These are phyloP conservation scores for Blastocystis sp. DNA, from an alignment of 352 stramenopile species.

Conservation along the genomic window DNA sequence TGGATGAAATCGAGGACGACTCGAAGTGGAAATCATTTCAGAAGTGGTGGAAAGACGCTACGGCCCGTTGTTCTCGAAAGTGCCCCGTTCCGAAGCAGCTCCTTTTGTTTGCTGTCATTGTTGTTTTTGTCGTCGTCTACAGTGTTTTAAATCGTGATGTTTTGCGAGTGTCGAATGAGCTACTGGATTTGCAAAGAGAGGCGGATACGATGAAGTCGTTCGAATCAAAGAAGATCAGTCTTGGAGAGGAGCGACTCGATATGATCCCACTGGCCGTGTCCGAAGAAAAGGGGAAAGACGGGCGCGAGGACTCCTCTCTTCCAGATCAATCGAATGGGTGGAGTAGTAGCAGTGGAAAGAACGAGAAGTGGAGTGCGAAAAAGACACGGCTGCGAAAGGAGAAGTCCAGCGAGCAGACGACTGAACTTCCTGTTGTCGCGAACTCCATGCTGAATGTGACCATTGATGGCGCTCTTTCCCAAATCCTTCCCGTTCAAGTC, in stretches of 20 bases:
- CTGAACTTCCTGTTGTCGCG: background rate
- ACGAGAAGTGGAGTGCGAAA: background rate
- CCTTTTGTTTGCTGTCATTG: constrained; percentile 31
- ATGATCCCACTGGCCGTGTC: background rate
- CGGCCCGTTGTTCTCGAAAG: background rate
- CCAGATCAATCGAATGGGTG: background rate
- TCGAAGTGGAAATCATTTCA: background rate
- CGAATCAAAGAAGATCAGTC: constrained; percentile 1
- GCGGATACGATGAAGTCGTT: constrained; percentile 40
- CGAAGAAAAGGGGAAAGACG: background rate
- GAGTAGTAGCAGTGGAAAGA: background rate
- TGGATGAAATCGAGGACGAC: background rate
- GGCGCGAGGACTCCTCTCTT: background rate
- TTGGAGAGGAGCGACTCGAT: background rate
- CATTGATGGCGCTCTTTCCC: constrained; percentile 10
- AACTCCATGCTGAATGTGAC: background rate
- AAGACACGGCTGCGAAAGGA: constrained; percentile 10
- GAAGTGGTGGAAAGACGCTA: constrained; percentile 19
- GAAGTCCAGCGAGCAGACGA: background rate
- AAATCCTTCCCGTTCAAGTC: constrained; percentile 16
- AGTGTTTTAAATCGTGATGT: constrained; percentile 28
- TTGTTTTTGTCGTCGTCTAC: constrained; percentile 17
- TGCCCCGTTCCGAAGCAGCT: constrained; percentile 19
- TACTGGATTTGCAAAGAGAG: constrained; percentile 25
- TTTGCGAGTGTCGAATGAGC: constrained; percentile 24